A percentile compares a stretch with the other conserved stretches of the same genome.
These are phyloP conservation scores for Caloboletus inedulis DNA, from an alignment of 1,284 basidiomycete genomes.

Conservation along the genomic window DNA sequence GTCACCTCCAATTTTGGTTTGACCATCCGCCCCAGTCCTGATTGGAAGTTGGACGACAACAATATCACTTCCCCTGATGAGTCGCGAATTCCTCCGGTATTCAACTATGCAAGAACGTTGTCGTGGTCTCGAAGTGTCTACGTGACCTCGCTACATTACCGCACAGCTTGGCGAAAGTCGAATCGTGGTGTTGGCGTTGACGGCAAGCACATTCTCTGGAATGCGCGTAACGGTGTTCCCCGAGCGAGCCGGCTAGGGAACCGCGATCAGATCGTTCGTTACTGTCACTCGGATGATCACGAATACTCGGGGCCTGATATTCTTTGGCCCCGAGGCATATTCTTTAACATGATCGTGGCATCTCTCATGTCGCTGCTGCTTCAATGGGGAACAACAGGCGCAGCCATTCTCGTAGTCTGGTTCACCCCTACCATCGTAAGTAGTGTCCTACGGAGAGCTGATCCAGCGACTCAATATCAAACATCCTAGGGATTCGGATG, in stretches of 20 bases:
- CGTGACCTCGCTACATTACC: conserved; percentile 20
- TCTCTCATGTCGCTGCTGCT: conserved; percentile 34
- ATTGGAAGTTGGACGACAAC: neutral
- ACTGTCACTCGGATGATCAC: conserved; percentile 18
- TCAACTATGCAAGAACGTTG: conserved; percentile 32
- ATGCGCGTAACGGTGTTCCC: neutral
- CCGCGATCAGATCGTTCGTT: conserved; percentile 24
- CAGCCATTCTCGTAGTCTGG: conserved; percentile 35
- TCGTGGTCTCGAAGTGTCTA: conserved; percentile 27
- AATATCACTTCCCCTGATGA: conserved; percentile 21
- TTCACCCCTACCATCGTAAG: conserved; percentile 39
- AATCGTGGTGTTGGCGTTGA: conserved; percentile 5
- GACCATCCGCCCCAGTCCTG: conserved; percentile 16
- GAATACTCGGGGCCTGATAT: conserved; percentile 4
- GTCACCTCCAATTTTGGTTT: conserved; percentile 18
- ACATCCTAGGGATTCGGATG: conserved; percentile 36
- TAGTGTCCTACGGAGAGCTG: neutral
- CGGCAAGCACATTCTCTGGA: neutral
- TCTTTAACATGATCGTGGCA: conserved; percentile 35
- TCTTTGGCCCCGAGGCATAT: conserved; percentile 30
- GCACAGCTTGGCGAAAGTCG: conserved; percentile 16
- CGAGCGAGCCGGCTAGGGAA: conserved; percentile 25
- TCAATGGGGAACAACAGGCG: conserved; percentile 41
- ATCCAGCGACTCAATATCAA: neutral
- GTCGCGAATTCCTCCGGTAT: conserved; percentile 27